Evolutionary conservation across 371 early-diverging fungal genomes (phyloP).

Genomic region (Apophysomyces ossiformis): DNA sequence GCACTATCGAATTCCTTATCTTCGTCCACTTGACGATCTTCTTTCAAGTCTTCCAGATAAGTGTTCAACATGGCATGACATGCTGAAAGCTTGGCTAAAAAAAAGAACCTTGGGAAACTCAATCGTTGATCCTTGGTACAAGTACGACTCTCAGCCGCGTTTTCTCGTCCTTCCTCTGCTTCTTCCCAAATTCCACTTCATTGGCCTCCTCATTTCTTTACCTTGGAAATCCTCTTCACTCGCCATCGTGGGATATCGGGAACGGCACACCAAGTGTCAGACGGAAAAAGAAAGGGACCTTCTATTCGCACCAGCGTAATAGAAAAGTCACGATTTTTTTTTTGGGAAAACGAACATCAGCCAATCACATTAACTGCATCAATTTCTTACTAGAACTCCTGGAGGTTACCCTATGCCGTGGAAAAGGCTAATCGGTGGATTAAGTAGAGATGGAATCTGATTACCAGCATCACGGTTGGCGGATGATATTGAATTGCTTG

Average conservation of each 20-base stretch:
- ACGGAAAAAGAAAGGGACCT: too few relatives aligned
- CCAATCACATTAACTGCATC: too few relatives aligned
- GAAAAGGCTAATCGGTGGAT: too few relatives aligned
- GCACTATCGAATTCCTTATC: constrained; percentile 30
- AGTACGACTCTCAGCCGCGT: background rate
- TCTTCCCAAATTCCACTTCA: background rate
- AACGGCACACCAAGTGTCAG: too few relatives aligned
- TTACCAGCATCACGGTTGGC: too few relatives aligned
- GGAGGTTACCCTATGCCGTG: too few relatives aligned
- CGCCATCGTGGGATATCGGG: background rate
- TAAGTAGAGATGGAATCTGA: too few relatives aligned
- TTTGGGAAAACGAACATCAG: too few relatives aligned
- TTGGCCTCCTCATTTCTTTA: background rate
- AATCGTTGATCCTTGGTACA: background rate
- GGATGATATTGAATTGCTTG: too few relatives aligned
- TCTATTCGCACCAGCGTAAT: too few relatives aligned
- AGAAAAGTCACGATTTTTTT: too few relatives aligned
- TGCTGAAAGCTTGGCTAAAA: constrained; percentile 39
- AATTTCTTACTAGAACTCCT: too few relatives aligned
- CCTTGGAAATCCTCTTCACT: constrained; percentile 15
- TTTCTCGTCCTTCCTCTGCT: background rate
- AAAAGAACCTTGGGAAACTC: background rate
- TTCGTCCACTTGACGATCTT: constrained; percentile 20
- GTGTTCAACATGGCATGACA: constrained; percentile 40
- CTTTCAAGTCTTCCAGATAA: constrained; percentile 38